phyloP scores from a whole-genome alignment of 2,329 filamentous ascomycete species.

The Botryotinia calthae region DNA sequence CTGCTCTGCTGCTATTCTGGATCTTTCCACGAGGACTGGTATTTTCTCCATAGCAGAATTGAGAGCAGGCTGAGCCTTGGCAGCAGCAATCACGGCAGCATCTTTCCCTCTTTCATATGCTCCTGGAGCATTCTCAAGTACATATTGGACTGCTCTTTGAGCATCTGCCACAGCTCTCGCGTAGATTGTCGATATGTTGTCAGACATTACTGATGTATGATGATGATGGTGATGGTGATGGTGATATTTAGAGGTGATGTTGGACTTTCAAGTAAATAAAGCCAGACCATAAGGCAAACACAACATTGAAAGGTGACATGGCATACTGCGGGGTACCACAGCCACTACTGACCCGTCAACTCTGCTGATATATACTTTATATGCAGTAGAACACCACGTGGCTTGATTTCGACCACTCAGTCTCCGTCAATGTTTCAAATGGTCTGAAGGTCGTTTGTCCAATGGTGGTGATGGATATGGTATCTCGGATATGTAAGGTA shows the following conservation, averaged over 20 bases:
- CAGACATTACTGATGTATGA: not conserved
- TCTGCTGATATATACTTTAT: not conserved
- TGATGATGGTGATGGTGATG: not conserved
- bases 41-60: slow-evolving; percentile 8
- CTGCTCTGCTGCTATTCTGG: not conserved
- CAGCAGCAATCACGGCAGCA: not conserved
- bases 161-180: slow-evolving; percentile 2
- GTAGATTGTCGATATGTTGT: not conserved
- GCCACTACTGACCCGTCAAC: not conserved
- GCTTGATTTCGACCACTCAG: not conserved
- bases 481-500: not conserved
- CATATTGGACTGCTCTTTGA: slow-evolving; percentile 5
- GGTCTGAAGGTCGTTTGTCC: not conserved
- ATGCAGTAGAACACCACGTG: not conserved
- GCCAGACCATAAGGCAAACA: not conserved
- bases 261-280: not conserved
- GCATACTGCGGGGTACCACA: slow-evolving; percentile 1
- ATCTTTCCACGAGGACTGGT: not conserved
- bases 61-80: slow-evolving; percentile 8
- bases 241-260: not conserved
- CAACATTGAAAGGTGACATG: not conserved
- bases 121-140: slow-evolving; percentile 6
- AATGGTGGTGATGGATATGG: not conserved
- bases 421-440: not conserved
- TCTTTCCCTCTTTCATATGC: slow-evolving; percentile 15